phyloP scores from a whole-genome alignment of 257 asterid genomes.

The Sherardia arvensis region DNA sequence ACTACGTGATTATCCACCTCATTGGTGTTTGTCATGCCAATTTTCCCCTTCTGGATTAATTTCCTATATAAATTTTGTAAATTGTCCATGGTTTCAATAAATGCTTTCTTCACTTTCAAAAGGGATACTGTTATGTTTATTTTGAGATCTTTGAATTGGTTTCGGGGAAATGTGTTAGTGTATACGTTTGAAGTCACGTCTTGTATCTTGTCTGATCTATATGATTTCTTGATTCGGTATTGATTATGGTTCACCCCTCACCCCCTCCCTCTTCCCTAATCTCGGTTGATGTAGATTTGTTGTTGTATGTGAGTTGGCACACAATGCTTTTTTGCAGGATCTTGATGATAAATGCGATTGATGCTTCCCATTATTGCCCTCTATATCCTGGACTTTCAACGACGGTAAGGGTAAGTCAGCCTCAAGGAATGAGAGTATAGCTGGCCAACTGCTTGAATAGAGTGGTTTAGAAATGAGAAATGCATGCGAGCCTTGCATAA shows the following conservation, averaged over 20 bases:
- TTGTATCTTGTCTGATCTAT: background rate
- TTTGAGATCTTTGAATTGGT: background rate
- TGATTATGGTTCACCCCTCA: background rate
- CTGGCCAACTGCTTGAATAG: constrained; percentile 17
- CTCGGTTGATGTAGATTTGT: background rate
- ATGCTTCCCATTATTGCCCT: background rate
- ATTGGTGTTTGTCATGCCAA: background rate
- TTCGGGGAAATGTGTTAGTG: background rate
- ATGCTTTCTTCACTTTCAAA: background rate
- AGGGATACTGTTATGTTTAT: background rate
- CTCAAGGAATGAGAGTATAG: background rate
- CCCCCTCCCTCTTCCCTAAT: too few relatives aligned
- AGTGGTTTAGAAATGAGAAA: constrained; percentile 22
- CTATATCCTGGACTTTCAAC: background rate
- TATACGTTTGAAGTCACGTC: background rate
- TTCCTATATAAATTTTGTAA: background rate
- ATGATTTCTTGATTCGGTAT: background rate
- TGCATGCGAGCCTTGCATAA: constrained; percentile 15
- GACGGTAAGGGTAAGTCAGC: background rate
- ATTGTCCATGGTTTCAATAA: background rate
- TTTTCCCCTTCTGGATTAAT: background rate
- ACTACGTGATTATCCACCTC: background rate
- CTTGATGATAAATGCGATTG: background rate
- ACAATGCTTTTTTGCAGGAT: background rate
- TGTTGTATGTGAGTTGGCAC: background rate